phyloP scores from a whole-genome alignment of 306 rosid species.

The Inga leiocalycina region DNA sequence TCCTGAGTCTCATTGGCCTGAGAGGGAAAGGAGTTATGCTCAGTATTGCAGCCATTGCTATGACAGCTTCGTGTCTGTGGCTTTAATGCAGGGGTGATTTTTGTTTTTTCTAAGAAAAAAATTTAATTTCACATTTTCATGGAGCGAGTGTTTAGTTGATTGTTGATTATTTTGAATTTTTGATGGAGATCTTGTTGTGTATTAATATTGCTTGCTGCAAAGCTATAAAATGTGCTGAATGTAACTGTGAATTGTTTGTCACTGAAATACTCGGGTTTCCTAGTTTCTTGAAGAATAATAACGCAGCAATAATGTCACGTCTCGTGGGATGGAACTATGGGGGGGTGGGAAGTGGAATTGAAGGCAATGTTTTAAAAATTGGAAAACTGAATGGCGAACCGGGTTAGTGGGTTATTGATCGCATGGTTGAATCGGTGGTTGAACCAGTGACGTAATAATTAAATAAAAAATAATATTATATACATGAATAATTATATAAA shows the following conservation, averaged over 20 bases:
- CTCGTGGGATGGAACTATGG: no score
- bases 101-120: neutral
- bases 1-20: conserved; percentile 15
- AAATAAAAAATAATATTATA: no score
- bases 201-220: conserved; percentile 26
- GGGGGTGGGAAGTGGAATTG: no score
- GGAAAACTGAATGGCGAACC: no score
- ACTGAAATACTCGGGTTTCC: neutral
- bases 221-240: conserved; percentile 32
- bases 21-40: conserved; percentile 10
- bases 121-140: neutral
- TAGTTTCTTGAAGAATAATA: no score
- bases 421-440: no score
- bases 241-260: neutral
- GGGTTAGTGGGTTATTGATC: no score
- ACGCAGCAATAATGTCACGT: no score
- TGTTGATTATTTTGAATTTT: conserved; percentile 11
- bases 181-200: conserved; percentile 42
- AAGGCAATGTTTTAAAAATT: no score
- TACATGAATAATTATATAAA: no score
- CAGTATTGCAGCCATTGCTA: conserved; percentile 9
- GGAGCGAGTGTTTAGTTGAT: conserved; percentile 21
- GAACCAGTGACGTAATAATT: no score
- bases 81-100: conserved; percentile 13
- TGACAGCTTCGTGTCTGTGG: conserved; percentile 31